Evolutionary conservation across 768 basidiomycete genomes (phyloP), one percentile per base, ranked within the genome.

Genomic region (Trametes elegans): DNA sequence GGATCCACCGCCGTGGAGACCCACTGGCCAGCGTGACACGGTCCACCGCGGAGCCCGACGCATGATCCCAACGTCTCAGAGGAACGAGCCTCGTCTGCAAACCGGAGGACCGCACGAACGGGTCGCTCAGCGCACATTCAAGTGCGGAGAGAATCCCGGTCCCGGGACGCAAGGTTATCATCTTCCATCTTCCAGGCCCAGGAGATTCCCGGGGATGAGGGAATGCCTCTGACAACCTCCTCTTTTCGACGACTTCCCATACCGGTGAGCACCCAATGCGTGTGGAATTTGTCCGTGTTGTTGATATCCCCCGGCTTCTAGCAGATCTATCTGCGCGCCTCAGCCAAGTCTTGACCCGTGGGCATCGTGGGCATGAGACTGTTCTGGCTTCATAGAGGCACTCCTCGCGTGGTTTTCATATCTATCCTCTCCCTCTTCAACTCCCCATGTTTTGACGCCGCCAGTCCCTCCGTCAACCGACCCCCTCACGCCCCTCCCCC

Each of bases 371-470:
- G 57, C 62, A 63, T 62, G 59, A 45, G 62, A 62, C 56, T 54
- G 62, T 60, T 63, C 67, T 67, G 62, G 63, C 62, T 65, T 67
- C 61, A 64, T 60, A 59, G n/a, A n/a, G 59, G 58, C 53, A 60
- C 58, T 55, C 57, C 64, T 64, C 66, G 64, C 67, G 62, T 66
- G 69, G 69, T 53, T 58, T 69, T 64, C 68, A 67, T 63, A 62
- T 62, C 65, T 64, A 61, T 60, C 57, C 62, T 57, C 50, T 60
- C 54, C 64, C 61, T 66, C 66, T 64, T 61, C 61, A 65, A 60
- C 66, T 62, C 58, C 64, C 65, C 61, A 62, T 66, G 65, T 63
- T 63, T 56, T 66, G 64, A 65, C 52, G 54, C 57, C 58, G 56
- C 59, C 49, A 28, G 53, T 45, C 60, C 65, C 50, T 62, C 59